Base-by-base conservation (phyloP, 2,329 filamentous ascomycete genomes). In the Colletotrichum liriopes region DNA sequence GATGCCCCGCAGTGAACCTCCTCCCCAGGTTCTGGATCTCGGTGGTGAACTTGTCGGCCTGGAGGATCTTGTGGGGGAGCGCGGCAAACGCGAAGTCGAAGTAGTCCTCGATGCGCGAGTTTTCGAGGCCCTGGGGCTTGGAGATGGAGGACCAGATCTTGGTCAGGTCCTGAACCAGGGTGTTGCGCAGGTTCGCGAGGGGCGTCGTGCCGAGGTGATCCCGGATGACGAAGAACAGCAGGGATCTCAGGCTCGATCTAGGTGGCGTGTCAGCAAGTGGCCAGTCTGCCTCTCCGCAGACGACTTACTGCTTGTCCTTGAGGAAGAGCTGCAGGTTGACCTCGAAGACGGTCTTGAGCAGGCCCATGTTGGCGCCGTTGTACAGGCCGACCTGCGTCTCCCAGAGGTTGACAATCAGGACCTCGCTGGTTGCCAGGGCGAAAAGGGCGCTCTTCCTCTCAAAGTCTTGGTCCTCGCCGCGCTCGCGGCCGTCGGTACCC, bases 331-430 rank as follows among this genome's bases (percentile, higher is more conserved):
- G 96, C 80, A 99, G 82, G 81, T 99, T 99, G 82, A 99, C 96
- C 85, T 99, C 96, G 78, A 99, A 99, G 5, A 99, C 96, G 0
- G 97, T 99, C 89, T 99, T 99, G 78, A 99, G 87, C 78, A 99
- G 84, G 11, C 96, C 96, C 96, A 99, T 99, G 82, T 99, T 99
- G 77, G 96, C 96, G 69, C 96, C 96, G 84, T 99, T 96, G 81
- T 99, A 99, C 82, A 99, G 83, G 59, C 96, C 96, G 74, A 99
- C 96, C 84, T 99, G 96, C 82, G 98, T 96, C 84, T 99, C 96
- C 96, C 96, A 99, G 76, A 99, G 97, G 81, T 99, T 99, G 83
- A 99, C 93, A 80, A 99, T 97, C 77, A 99, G 88, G 64, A 99
- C 96, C 85, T 99, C 96, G 81, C 96, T 98, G 23, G 96, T 99